phyloP scores from a whole-genome alignment of 2,329 filamentous ascomycete genomes.

The Zymoseptoria passerinii region DNA sequence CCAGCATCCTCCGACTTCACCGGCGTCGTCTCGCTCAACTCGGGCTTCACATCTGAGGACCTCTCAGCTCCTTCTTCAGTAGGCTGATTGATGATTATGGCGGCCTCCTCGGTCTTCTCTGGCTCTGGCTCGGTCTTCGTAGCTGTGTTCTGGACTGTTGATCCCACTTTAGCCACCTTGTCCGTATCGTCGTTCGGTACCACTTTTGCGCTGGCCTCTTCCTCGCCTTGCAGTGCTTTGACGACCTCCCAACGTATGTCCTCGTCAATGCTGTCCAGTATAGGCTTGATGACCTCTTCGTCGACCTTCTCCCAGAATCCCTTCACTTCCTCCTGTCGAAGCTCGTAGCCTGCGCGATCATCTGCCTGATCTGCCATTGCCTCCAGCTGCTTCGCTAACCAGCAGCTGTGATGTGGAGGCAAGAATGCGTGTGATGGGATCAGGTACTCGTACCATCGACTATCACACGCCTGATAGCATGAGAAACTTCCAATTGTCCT shows the following conservation, averaged over 20 bases:
- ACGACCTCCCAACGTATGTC: slow-evolving; percentile 56
- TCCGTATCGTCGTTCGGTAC: slow-evolving; percentile 30
- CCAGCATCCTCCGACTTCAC: slow-evolving; percentile 5
- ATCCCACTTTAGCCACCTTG: slow-evolving; percentile 21
- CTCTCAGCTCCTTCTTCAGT: not conserved
- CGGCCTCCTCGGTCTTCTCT: slow-evolving; percentile 26
- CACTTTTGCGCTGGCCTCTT: slow-evolving; percentile 28
- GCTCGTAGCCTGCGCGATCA: slow-evolving; percentile 58
- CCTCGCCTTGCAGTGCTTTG: slow-evolving; percentile 47
- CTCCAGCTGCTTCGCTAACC: slow-evolving; percentile 72
- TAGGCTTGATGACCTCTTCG: slow-evolving; percentile 67
- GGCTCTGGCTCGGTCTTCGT: slow-evolving; percentile 7
- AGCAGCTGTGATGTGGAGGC: slow-evolving; percentile 84
- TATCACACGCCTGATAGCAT: slow-evolving; percentile 91
- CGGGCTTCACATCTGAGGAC: not conserved
- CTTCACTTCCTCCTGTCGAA: slow-evolving; percentile 66
- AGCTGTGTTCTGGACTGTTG: slow-evolving; percentile 3
- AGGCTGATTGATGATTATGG: slow-evolving; percentile 25
- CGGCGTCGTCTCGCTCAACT: slow-evolving; percentile 2
- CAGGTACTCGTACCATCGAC: slow-evolving; percentile 93
- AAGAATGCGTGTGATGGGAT: slow-evolving; percentile 89
- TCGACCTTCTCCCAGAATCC: slow-evolving; percentile 79
- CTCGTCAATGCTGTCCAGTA: slow-evolving; percentile 53
- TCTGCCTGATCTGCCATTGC: slow-evolving; percentile 66
- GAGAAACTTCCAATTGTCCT: slow-evolving; percentile 85